These are phyloP conservation scores for Aurantiochytrium sp. DNA, from an alignment of 108 stramenopile species.

Conservation along the genomic window DNA sequence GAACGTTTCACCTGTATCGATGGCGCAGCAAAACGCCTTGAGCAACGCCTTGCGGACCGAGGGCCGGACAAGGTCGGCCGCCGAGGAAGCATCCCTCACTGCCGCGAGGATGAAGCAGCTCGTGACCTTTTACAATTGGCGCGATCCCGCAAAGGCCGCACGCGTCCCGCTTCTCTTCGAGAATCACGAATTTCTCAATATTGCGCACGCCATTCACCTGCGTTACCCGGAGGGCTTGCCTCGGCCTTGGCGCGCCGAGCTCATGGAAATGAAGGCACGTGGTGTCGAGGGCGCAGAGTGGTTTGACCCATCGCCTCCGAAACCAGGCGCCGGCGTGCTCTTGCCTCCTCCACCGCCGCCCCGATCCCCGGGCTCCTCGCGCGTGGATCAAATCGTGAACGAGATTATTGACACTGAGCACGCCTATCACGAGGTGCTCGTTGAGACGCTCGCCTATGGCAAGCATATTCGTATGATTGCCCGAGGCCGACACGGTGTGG, in stretches of 20 bases:
- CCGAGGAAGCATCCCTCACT: neutral
- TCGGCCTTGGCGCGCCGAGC: neutral
- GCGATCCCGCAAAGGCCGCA: neutral
- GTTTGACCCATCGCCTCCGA: neutral
- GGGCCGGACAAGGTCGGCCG: neutral
- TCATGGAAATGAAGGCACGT: neutral
- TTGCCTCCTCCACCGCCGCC: neutral
- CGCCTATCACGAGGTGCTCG: neutral
- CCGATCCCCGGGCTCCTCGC: neutral
- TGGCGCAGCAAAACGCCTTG: neutral
- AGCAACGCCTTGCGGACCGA: too few species aligned
- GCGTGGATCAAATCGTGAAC: neutral
- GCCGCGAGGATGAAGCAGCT: neutral
- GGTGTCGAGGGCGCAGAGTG: neutral
- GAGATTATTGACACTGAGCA: slow-evolving; percentile 13
- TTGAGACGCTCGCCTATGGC: neutral
- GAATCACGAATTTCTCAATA: neutral
- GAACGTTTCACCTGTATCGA: neutral
- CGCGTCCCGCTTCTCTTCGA: neutral
- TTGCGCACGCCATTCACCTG: neutral
- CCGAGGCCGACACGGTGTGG: neutral
- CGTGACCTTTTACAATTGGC: slow-evolving; percentile 3
- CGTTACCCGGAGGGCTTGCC: neutral
- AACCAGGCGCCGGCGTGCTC: neutral
- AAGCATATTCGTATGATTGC: neutral